These are phyloP conservation scores for Exophiala calicioides DNA, from an alignment of 2,329 filamentous ascomycete genomes.

Conservation along the genomic window DNA sequence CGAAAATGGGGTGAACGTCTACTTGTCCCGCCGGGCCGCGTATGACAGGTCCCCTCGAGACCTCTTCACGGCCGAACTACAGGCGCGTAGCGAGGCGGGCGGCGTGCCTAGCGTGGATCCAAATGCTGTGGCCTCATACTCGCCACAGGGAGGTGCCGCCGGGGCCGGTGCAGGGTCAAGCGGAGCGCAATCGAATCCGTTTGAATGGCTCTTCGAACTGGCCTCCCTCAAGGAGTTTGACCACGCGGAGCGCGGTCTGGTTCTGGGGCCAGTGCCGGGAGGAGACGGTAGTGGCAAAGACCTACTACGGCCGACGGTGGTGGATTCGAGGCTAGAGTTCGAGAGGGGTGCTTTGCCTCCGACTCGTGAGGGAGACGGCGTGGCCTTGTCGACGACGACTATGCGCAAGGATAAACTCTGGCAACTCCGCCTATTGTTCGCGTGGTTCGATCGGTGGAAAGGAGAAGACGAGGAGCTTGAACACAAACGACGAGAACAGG, in stretches of 20 bases:
- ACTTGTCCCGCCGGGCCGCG: constrained; percentile 69
- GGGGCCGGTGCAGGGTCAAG: constrained; percentile 4
- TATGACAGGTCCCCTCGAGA: constrained; percentile 59
- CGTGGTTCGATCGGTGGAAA: constrained; percentile 60
- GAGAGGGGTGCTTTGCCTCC: constrained; percentile 44
- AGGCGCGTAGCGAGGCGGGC: constrained; percentile 67
- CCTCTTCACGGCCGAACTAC: constrained; percentile 69
- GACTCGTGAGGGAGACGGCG: constrained; percentile 36
- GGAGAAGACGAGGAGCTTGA: constrained; percentile 35
- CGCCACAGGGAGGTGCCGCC: constrained; percentile 31
- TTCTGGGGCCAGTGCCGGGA: constrained; percentile 54
- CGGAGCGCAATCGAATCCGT: constrained; percentile 45
- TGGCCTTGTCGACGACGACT: constrained; percentile 35
- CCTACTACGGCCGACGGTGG: constrained; percentile 60
- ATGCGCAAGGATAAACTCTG: constrained; percentile 59
- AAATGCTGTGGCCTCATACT: constrained; percentile 30
- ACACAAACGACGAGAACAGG: constrained; percentile 24
- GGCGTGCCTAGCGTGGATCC: constrained; percentile 39
- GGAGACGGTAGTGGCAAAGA: constrained; percentile 40
- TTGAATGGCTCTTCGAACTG: constrained; percentile 75
- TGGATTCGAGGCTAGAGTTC: constrained; percentile 73
- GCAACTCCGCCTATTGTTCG: constrained; percentile 65
- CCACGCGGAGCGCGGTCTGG: constrained; percentile 65
- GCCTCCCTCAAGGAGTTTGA: constrained; percentile 56
- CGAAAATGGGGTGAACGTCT: constrained; percentile 62